Evolutionary conservation across 106 monocot species (phyloP).

Genomic region (Posidonia australis): DNA sequence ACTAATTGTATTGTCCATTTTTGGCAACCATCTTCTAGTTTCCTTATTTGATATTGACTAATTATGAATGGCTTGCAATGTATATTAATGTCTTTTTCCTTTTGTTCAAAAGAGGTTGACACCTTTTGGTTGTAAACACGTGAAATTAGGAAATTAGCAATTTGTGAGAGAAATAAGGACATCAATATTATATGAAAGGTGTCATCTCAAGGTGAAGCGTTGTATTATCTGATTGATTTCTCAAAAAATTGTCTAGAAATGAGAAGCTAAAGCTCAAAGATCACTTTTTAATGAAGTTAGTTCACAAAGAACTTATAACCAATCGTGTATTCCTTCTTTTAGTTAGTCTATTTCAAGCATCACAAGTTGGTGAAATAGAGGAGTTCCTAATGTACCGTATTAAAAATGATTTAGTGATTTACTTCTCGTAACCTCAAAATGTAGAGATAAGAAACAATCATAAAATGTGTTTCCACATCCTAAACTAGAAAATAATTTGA

Average conservation of each 20-base stretch:
- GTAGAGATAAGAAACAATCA: not conserved
- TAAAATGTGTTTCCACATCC: too few species aligned
- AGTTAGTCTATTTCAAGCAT: constrained; percentile 87
- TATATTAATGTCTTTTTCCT: too few species aligned
- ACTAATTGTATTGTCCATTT: too few species aligned
- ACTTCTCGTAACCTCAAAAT: not conserved
- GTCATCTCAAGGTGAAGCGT: constrained; percentile 3
- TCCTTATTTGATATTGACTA: too few species aligned
- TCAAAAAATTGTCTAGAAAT: too few species aligned
- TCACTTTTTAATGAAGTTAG: too few species aligned
- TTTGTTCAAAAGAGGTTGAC: too few species aligned
- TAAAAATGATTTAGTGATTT: constrained; percentile 83
- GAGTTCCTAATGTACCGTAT: constrained; percentile 84
- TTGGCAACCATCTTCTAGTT: too few species aligned
- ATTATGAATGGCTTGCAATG: too few species aligned
- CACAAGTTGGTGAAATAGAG: constrained; percentile 51
- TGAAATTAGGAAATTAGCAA: constrained; percentile 73
- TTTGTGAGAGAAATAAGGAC: constrained; percentile 85
- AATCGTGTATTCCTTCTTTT: constrained; percentile 5
- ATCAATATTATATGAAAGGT: constrained; percentile 98
- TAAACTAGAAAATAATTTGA: too few species aligned
- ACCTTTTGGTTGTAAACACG: constrained; percentile 29
- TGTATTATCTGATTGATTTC: too few species aligned
- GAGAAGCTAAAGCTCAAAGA: too few species aligned
- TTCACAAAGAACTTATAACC: not conserved